Percentiles rank a stretch among this genome's conserved stretches.
Evolutionary conservation across 495 filamentous ascomycete species (phyloP).

Genomic region (Venustampulla echinocandica): DNA sequence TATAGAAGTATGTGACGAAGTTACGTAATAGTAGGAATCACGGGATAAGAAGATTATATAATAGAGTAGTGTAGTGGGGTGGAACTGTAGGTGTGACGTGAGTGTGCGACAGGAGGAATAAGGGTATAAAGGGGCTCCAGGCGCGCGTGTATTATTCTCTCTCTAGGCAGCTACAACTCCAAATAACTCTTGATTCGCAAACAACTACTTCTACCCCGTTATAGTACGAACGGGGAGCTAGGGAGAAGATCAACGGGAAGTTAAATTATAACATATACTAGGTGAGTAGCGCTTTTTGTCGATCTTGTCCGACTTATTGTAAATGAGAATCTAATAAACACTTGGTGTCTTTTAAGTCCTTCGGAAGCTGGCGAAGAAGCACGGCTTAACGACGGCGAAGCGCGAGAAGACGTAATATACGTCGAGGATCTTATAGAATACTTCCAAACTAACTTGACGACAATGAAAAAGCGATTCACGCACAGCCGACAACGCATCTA

Average conservation of each 20-base stretch:
- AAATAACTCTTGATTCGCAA: too few relatives aligned
- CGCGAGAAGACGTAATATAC: constrained; percentile 8
- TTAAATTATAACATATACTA: background rate
- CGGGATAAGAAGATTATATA: too few relatives aligned
- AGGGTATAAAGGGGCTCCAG: too few relatives aligned
- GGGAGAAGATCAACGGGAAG: constrained; percentile 1
- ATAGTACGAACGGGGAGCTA: constrained; percentile 1
- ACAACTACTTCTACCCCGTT: too few relatives aligned
- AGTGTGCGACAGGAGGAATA: too few relatives aligned
- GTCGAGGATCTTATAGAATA: constrained; percentile 8
- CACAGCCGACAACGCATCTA: constrained; percentile 7
- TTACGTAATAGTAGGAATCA: too few relatives aligned
- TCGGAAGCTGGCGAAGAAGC: constrained; percentile 13
- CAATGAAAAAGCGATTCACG: constrained; percentile 7
- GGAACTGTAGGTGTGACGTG: too few relatives aligned
- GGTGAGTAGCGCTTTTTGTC: constrained; percentile 1
- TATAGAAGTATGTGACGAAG: too few relatives aligned
- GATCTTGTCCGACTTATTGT: background rate
- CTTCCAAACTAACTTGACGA: constrained; percentile 12
- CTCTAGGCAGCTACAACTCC: too few relatives aligned
- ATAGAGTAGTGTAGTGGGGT: too few relatives aligned
- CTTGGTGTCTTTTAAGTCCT: constrained; percentile 5
- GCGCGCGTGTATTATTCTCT: too few relatives aligned
- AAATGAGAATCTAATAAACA: constrained; percentile 2
- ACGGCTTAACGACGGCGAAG: constrained; percentile 9